Percentiles rank a stretch among this genome's conserved stretches.
phyloP scores from a whole-genome alignment of 148 eudicot species.

The Rhododendron vialii region DNA sequence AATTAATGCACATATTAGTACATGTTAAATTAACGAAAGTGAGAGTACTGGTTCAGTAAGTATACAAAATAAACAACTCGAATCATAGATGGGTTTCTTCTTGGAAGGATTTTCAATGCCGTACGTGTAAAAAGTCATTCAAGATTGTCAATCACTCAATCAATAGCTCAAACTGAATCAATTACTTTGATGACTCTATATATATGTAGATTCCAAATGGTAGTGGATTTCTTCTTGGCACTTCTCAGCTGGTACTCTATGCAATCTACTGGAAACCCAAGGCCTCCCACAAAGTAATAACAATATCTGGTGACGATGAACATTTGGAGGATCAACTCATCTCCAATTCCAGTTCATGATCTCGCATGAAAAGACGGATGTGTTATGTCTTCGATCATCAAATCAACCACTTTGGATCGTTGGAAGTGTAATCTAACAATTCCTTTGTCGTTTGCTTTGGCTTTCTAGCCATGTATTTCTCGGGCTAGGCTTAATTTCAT shows the following conservation, averaged over 20 bases:
- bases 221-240: neutral
- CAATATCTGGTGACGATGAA: neutral
- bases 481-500: neutral
- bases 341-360: neutral
- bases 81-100: neutral
- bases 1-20: neutral
- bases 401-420: neutral
- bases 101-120: neutral
- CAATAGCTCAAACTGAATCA: neutral
- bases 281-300: neutral
- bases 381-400: neutral
- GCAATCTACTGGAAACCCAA: neutral
- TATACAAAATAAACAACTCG: neutral
- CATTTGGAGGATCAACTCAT: neutral
- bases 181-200: neutral
- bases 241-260: constrained; percentile 1
- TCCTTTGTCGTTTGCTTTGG: neutral
- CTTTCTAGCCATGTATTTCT: neutral
- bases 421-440: neutral
- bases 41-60: neutral
- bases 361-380: neutral
- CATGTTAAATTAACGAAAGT: neutral
- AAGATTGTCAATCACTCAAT: neutral
- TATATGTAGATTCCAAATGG: neutral
- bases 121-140: neutral